Conservation (phyloP, 306 rosid genomes). For the Dalbergia cochinchinensis region DNA sequence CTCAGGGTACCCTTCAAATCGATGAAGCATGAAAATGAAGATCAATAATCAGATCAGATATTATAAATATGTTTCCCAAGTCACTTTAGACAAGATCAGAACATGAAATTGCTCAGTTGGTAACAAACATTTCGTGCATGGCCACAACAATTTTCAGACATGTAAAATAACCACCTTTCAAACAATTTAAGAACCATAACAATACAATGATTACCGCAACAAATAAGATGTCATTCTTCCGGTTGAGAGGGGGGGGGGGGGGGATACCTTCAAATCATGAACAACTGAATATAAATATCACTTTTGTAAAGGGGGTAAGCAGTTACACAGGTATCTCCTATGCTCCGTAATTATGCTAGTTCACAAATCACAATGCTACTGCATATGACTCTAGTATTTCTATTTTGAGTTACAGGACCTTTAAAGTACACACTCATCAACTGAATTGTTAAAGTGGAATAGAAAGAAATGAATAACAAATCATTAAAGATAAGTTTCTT, state of each 20-base stretch:
- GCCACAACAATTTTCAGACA: constrained; percentile 26
- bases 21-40: constrained; percentile 33
- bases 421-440: no score
- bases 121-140: constrained; percentile 14
- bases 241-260: no score
- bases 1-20: constrained; percentile 77
- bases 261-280: no score
- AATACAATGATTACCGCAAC: not conserved
- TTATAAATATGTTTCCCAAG: constrained; percentile 1
- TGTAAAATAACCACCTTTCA: constrained; percentile 22
- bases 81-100: constrained; percentile 25
- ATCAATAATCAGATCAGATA: constrained; percentile 35
- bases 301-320: no score
- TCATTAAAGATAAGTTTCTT: not conserved
- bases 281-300: no score
- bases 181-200: not conserved
- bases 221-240: not conserved
- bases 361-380: no score
- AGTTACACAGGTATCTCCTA: no score
- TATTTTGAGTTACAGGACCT: no score
- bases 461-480: no score
- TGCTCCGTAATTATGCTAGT: no score
- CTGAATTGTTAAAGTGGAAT: no score
- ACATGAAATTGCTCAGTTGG: constrained; percentile 19
- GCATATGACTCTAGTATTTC: no score